Conservation (phyloP, 75 land plant species). For the Picea glauca region DNA sequence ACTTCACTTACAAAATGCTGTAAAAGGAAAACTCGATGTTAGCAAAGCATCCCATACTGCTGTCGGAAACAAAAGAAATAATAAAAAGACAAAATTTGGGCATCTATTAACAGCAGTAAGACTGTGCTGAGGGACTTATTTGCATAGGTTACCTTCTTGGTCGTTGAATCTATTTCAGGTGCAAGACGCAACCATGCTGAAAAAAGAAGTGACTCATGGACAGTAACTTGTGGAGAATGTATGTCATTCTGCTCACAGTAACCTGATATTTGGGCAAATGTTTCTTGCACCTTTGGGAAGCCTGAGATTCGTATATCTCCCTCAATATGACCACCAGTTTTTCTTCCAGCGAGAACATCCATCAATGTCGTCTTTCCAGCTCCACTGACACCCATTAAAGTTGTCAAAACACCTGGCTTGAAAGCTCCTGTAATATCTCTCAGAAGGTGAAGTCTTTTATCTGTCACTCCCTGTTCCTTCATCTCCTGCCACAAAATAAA, state of each 20-base stretch:
- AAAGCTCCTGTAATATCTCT: conserved; percentile 65
- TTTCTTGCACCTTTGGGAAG: conserved; percentile 71
- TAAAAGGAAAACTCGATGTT: not conserved
- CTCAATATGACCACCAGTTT: conserved; percentile 87
- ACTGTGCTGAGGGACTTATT: not conserved
- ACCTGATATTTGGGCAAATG: conserved; percentile 81
- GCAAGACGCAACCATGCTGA: conserved; percentile 29
- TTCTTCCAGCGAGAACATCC: conserved; percentile 88
- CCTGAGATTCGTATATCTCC: conserved; percentile 83
- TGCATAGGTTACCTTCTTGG: conserved; percentile 6
- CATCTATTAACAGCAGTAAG: not conserved
- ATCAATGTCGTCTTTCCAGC: conserved; percentile 94
- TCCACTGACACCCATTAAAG: conserved; percentile 88
- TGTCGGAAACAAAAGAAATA: not conserved
- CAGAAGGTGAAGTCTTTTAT: conserved; percentile 65
- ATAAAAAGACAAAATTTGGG: not conserved
- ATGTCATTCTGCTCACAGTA: conserved; percentile 85
- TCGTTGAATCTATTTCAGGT: conserved; percentile 15
- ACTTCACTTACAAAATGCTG: conserved; percentile 34
- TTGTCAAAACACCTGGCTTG: conserved; percentile 77
- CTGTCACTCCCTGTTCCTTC: conserved; percentile 74
- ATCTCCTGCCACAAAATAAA: conserved; percentile 32
- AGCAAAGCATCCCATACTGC: not conserved
- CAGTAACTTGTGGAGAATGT: conserved; percentile 82
- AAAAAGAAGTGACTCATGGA: conserved; percentile 49